Evolutionary conservation across 371 early-diverging fungal genomes (phyloP), one percentile per base, ranked within the genome.

Genomic region (Dichotomocladium elegans): DNA sequence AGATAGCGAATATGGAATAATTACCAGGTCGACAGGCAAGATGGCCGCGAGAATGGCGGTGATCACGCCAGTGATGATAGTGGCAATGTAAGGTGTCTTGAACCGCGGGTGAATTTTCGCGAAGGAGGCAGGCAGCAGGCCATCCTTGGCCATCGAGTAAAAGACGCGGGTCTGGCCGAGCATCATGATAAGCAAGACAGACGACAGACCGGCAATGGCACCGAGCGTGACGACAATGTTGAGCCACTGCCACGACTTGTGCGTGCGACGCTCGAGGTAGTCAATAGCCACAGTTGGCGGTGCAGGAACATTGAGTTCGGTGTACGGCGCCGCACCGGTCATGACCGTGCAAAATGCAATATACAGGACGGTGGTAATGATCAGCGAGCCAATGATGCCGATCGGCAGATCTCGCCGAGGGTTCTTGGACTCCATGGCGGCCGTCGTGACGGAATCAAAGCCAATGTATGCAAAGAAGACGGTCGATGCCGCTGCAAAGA

Each of bases 111-210:
- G 81, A n/a, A 92, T 63, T 25, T 78, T 79, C 41, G 84, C 77
- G 56, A 93, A 88, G 19, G 78, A 48, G 6, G 71, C 48, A 4
- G 94, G 94, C 11, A 93, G 70, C 25, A 93, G 68, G 8, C 94
- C 94, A 68, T 93, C 94, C 40, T 77, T 63, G 19, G 94, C 89
- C 94, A 95, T 93, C 24, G 90, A 69, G 49, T 84, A 86, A 52
- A 94, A 88, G 31, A 95, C 91, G 51, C 94, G 91, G 2, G 95
- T 86, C 69, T 94, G 94, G 17, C 81, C 91, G 58, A 93, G 74
- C 58, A 93, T 57, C 28, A 74, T 58, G 22, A 87, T 77, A 2
- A 94, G 70, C 31, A 94, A 81, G 0, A 92, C 93, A 9, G 92
- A 90, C 0, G 80, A 79, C 12, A 94, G 77, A 19, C 93, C 94